Evolutionary conservation across 1,284 basidiomycete species (phyloP), one percentile per base, ranked within the genome.

Genomic region (Austroboletus novae-zelandiae): DNA sequence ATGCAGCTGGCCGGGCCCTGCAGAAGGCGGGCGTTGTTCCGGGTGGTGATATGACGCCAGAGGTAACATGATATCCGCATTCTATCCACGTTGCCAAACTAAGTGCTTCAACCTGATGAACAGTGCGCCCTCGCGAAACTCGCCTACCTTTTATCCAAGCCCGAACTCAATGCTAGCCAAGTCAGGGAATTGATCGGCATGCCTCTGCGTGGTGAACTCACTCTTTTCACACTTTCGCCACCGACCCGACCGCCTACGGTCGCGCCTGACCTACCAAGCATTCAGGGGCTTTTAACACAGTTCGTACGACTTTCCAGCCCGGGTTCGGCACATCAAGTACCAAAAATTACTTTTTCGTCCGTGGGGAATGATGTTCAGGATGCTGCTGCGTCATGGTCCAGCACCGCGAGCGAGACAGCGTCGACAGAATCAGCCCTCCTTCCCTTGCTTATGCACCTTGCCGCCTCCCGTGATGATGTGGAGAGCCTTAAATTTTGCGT

Each of bases 41-140:
- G 0, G 90, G 89, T 9, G 83, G 80, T 25, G 94, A 97, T 67
- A 96, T 97, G 94, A 96, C 94, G 2, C 91, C 92, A 13, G 94
- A 97, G 79, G 91, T 90, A 55, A 57, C 68, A 48, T 29, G 4
- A 14, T 25, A 11, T 11, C n/a, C 25, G 18, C 60, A 49, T 3
- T 27, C 43, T 52, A 30, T 29, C 29, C 32, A 35, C 7, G 25
- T 25, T 18, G 32, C n/a, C 42, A 30, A 51, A 32, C 51, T 55
- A 31, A 54, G 44, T 17, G 49, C 31, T 48, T 32, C 45, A 53
- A 47, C 29, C 47, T 35, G 46, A 54, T 39, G 23, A 50, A 49
- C 5, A 93, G 87, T 91, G 91, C 57, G 92, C 93, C 8, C 78
- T 96, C 31, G 81, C 91, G 11, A 97, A 97, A 70, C 77, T 97